Conservation (phyloP, 2,329 filamentous ascomycete species). For the Incumbomyces delicatus region DNA sequence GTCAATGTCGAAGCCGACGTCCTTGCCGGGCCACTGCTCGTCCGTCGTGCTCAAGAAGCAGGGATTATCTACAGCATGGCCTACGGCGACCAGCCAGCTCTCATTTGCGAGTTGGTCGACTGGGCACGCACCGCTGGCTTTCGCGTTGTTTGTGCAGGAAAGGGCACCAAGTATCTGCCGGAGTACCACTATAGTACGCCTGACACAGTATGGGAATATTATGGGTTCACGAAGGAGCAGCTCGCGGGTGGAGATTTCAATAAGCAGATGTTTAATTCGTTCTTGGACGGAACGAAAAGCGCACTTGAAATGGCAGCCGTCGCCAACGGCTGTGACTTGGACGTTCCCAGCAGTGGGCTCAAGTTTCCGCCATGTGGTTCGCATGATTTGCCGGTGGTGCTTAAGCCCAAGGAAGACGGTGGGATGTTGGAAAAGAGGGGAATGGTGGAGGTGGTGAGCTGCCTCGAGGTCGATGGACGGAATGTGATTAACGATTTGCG, state of each 20-base stretch:
- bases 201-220: slow-evolving; percentile 39
- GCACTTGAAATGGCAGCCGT: slow-evolving; percentile 41
- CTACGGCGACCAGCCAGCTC: slow-evolving; percentile 37
- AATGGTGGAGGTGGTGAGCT: slow-evolving; percentile 38
- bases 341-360: slow-evolving; percentile 32
- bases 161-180: slow-evolving; percentile 39
- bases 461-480: slow-evolving; percentile 35
- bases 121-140: slow-evolving; percentile 38
- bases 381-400: slow-evolving; percentile 33
- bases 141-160: slow-evolving; percentile 35
- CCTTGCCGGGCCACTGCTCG: slow-evolving; percentile 33
- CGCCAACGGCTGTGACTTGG: slow-evolving; percentile 36
- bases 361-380: slow-evolving; percentile 37
- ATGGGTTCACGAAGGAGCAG: slow-evolving; percentile 39
- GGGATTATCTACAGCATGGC: slow-evolving; percentile 41
- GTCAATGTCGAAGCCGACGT: slow-evolving; percentile 40
- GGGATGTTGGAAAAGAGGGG: slow-evolving; percentile 33
- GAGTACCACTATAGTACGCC: slow-evolving; percentile 39
- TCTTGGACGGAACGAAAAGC: slow-evolving; percentile 40
- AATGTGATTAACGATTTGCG: slow-evolving; percentile 32
- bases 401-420: slow-evolving; percentile 34
- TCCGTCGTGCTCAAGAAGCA: slow-evolving; percentile 33
- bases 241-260: slow-evolving; percentile 35
- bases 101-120: slow-evolving; percentile 36
- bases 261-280: slow-evolving; percentile 41